Base-by-base conservation (phyloP, 805 yeast species). In the Saccharomycopsis javanensis region DNA sequence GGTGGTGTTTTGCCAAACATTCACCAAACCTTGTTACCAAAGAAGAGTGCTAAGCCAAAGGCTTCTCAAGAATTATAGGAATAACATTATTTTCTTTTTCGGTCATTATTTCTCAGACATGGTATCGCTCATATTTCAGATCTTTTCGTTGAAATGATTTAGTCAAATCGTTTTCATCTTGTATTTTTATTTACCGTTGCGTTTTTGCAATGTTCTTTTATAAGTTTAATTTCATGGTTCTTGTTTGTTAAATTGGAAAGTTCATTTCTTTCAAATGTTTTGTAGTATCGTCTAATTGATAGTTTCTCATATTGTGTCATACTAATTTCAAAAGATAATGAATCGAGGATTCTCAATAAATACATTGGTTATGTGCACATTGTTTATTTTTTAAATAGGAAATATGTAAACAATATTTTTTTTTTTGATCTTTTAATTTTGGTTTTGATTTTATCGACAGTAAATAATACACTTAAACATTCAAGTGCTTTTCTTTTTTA, bases 1-100 rank as follows among this genome's bases (percentile, higher is more conserved):
- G 16, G 28, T 85, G 97, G 97, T 88, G 97, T 92, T 68, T 82
- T 91, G 76, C 97, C 97, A 79, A 88, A 89, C 85, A 88, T 90
- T 72, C 96, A 88, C 79, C 89, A 85, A 77, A 85, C 85, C 79
- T 85, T 91, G 75, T 83, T 91, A 70, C 91, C 92, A 74, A 81
- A 85, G 79, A 85, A 84, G 79, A 74, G 83, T 62, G 75, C 79
- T 55, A 80, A 80, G 71, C 75, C 78, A 62, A 79, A 79, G 71
- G 82, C 82, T 70, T 80, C 85, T 69, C 85, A 81, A 74, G 85
- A 81, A 75, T 79, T 81, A 75, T 81, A 75, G 75, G 45, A 16
- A 16, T n/a, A n/a, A n/a, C n/a, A n/a, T n/a, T n/a, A n/a, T n/a
- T n/a, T n/a, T n/a, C n/a, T n/a, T n/a, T n/a, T n/a, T n/a, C n/a